Base-by-base conservation (phyloP, 208 protist genomes). In the Leishmania turanica region DNA sequence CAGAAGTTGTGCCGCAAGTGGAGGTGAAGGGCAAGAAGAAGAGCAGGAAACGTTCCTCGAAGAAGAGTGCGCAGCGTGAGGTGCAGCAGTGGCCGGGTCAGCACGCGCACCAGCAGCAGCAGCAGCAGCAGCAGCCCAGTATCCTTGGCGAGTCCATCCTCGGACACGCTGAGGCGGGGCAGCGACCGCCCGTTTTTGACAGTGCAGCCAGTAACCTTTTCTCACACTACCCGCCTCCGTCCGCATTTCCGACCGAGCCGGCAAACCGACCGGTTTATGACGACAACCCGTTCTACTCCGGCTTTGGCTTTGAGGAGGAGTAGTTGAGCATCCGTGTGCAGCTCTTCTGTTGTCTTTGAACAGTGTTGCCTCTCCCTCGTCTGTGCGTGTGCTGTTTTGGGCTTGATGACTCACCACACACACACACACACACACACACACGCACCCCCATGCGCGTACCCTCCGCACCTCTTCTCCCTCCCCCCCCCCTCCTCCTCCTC, bases 281-380 rank as follows among this genome's bases (percentile, higher is more conserved):
- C 0, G 83, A 87, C 47, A 84, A 88, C 54, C 88, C 88, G 1
- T 90, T 90, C 27, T 89, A 83, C 62, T 84, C 86, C 1, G 83
- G 86, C 3, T 89, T 88, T 45, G 85, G 83, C 0, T 91, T 87
- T 74, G 88, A 65, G 13, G 88, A 89, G 3, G 84, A 84, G n/a
- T 82, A 78, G 62, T 31, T 24, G 19, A 54, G 27, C 47, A 8
- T 45, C 9, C 5, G 17, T 24, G n/a, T 40, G 37, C 8, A n/a
- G 37, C 24, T 42, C 45, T 37, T 73, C 19, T 40, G 0, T 7
- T 53, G 3, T 31, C 5, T 5, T 72, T 72, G 19, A 15, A 13
- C 24, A 31, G 68, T 19, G 17, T 72, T 2, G 37, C 40, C 40
- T 11, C 37, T 72, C 37, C 19, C 15, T 13, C 24, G 19, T 31